Evolutionary conservation across 1,139 yeast genomes (phyloP), one percentile per base, ranked within the genome.

Genomic region (Blastobotrys serpentis): DNA sequence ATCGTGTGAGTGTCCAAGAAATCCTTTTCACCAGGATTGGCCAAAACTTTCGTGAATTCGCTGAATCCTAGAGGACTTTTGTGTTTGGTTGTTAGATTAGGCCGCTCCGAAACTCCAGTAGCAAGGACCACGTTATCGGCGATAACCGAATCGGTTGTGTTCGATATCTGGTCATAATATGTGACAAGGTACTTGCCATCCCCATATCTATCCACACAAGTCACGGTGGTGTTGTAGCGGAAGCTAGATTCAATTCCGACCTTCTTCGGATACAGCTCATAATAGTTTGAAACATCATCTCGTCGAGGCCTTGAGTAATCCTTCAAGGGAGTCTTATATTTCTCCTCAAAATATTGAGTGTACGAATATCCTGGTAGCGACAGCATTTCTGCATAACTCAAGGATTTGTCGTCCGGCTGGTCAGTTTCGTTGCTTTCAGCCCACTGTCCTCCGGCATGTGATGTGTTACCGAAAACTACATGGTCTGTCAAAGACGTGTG

Each of bases 361-460:
- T 67, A 64, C 3, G 67, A 50, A 44, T 48, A 63, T 2, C 62
- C 66, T 1, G 71, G 71, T 33, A 68, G 47, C 11, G 69, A 63
- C 23, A 68, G 56, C 68, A 65, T 67, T 49, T 66, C 70, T 2
- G 66, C 66, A 46, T 66, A 68, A 46, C 68, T 63, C 40, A 67
- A 53, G 3, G 61, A 59, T 32, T 55, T 50, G 21, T 58, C 58
- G 3, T 46, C 49, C 1, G 56, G 54, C n/a, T 50, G 51, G 36
- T 57, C 60, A 1, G 53, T 47, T 5, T 51, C 57, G 3, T 54
- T 49, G 17, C 44, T 50, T 7, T 45, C 43, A 3, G 64, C 58
- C 71, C 71, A 68, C 46, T 68, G 71, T 1, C 71, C 71, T 10
- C 71, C 71, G 0, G 68, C 56, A 1, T 33, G 36, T 10, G 55